Conservation (phyloP, 2,329 filamentous ascomycete species). For the Nectriaceae sp. region DNA sequence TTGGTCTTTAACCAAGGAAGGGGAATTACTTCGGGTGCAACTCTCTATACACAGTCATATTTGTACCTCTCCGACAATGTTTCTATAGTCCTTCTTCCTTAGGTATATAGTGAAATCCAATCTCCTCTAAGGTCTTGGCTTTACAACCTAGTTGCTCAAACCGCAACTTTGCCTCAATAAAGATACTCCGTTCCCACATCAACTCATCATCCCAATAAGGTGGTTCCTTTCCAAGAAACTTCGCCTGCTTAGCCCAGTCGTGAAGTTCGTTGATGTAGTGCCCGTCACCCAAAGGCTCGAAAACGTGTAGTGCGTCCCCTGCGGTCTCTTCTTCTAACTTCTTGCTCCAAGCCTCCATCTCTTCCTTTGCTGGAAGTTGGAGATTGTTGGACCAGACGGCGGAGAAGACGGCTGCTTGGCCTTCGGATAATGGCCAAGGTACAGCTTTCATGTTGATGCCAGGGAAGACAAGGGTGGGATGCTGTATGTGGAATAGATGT, state of each 20-base stretch:
- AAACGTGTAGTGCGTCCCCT: conserved; percentile 34
- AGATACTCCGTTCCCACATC: conserved; percentile 71
- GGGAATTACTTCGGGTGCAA: too few species aligned
- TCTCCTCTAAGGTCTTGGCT: conserved; percentile 67
- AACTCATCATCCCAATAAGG: conserved; percentile 71
- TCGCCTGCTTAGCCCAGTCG: conserved; percentile 58
- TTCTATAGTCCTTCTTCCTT: too few species aligned
- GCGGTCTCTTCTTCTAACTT: conserved; percentile 51
- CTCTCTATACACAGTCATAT: too few species aligned
- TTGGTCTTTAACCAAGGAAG: too few species aligned
- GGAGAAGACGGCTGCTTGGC: conserved; percentile 75
- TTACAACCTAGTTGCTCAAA: conserved; percentile 68
- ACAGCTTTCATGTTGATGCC: conserved; percentile 79
- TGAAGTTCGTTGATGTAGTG: conserved; percentile 70
- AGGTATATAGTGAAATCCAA: conserved; percentile 64
- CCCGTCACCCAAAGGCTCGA: conserved; percentile 52
- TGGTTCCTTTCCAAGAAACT: conserved; percentile 63
- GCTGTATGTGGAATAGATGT: conserved; percentile 74
- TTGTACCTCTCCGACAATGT: too few species aligned
- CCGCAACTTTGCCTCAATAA: conserved; percentile 68
- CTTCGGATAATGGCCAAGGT: conserved; percentile 81
- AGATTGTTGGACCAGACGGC: conserved; percentile 76
- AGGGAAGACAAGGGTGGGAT: conserved; percentile 78
- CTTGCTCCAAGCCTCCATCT: conserved; percentile 73
- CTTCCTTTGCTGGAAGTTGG: conserved; percentile 58